Base-by-base conservation (phyloP, 148 eudicot species). In the Persicaria maculosa region DNA sequence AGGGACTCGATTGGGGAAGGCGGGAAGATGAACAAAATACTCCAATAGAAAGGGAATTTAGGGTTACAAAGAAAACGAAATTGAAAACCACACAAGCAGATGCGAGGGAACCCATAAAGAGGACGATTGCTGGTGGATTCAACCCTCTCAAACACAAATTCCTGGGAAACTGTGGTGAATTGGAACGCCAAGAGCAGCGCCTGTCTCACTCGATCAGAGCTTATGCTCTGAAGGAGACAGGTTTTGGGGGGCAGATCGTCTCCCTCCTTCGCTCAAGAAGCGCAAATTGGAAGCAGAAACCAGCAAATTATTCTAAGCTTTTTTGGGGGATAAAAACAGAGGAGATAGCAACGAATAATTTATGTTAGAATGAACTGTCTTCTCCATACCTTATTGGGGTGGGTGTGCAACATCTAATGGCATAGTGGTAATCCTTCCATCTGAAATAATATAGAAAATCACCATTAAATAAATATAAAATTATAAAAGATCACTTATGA, bases 1-100 rank as follows among this genome's bases (percentile, higher is more conserved):
- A 71, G n/a, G 71, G n/a, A 19, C 55, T 11, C 6, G 70, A 75
- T 48, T 75, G 78, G 25, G 43, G 77, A 74, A 36, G 73, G 44
- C 73, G 31, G 12, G 72, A 44, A 20, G 16, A 46, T 12, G 71
- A 62, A 68, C 14, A 64, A 64, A 50, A 31, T 45, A 68, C 16
- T n/a, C 72, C 20, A 75, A 75, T 75, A 72, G 72, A 68, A 52
- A 14, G 19, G 53, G 40, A 46, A 71, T 14, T 12, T 65, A 65
- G 46, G 46, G 46, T 36, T 65, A 65, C 0, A 36, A 64, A 6
- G 4, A 65, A 43, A 8, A 65, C 46, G 43, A 65, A 65, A 43
- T 1, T 4, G 16, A 65, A 65, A 43, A 65, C 12, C 46, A 65
- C 15, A 43, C 70, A 65, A 65, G 19, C 14, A 12, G 70, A 65